Evolutionary conservation across 768 basidiomycete species (phyloP), one percentile per base, ranked within the genome.

Genomic region (Lentinula guzmanii): DNA sequence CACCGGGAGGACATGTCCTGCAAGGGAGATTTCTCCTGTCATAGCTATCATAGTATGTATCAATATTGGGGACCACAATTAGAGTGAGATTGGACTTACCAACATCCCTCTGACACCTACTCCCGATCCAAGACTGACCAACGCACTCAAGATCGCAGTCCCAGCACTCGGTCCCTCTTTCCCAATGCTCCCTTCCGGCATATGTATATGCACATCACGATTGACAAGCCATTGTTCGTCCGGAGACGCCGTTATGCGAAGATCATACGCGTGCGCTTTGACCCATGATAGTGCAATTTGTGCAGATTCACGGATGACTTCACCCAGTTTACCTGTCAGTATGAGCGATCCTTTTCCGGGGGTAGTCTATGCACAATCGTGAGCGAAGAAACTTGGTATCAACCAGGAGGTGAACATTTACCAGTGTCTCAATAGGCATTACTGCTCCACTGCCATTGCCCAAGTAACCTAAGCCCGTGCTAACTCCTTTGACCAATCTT

Each of bases 81-180:
- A 43, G 13, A 53, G 39, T 35, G 48, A 34, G n/a, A 33, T 37
- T 52, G 21, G 51, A 74, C 89, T 21, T 66, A 94, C 93, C 94
- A 59, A 97, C 91, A 75, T 97, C 93, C 15, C 91, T 69, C 82
- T 82, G 48, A 98, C 85, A 72, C 77, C 84, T 4, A 86, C 91
- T 75, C 87, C 89, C 0, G 91, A 95, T 74, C 98, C 92, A 60
- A 98, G 78, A 46, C 89, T 91, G 48, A 98, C 94, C 65, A 98
- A 89, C 0, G 96, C 95, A 50, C 90, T 86, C 61, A 97, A 69
- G 43, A 99, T 87, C 0, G 97, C 97, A 4, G 93, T 98, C 37
- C 97, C 97, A 1, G 97, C 97, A 67, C 91, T 94, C 1, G 97
- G 97, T 0, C 97, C 97, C 66, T 97, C 95, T 76, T 98, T 95